These are phyloP conservation scores for Trametes villosa DNA, from an alignment of 768 basidiomycete genomes.

Conservation along the genomic window DNA sequence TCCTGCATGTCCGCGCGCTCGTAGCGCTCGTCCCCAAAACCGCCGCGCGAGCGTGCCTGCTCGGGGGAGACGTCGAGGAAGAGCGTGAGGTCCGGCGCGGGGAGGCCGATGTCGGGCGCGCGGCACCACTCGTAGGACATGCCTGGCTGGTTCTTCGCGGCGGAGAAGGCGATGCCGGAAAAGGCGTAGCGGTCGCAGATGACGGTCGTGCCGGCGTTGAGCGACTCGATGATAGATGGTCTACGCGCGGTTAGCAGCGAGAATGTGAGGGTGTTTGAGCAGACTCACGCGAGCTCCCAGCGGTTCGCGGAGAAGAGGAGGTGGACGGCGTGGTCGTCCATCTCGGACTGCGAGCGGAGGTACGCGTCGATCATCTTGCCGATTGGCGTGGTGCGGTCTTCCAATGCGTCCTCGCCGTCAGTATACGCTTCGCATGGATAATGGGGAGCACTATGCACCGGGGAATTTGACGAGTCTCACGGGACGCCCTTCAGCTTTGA, in stretches of 20 bases:
- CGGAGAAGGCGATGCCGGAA: conserved; percentile 92
- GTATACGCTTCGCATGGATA: neutral
- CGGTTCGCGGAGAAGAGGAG: conserved; percentile 96
- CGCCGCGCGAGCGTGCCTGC: conserved; percentile 67
- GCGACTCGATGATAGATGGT: conserved; percentile 59
- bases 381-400: conserved; percentile 90
- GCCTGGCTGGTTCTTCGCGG: conserved; percentile 40
- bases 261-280: neutral
- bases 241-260: conserved; percentile 37
- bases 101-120: conserved; percentile 84
- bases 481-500: conserved; percentile 49
- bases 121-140: conserved; percentile 84
- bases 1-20: conserved; percentile 80
- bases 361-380: conserved; percentile 95
- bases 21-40: conserved; percentile 87
- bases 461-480: conserved; percentile 85
- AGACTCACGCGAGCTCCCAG: conserved; percentile 87
- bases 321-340: conserved; percentile 92
- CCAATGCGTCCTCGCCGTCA: neutral
- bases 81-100: conserved; percentile 84
- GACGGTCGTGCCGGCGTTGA: conserved; percentile 69
- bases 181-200: conserved; percentile 96
- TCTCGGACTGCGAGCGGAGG: conserved; percentile 78
- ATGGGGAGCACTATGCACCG: conserved; percentile 51
- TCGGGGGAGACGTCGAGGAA: conserved; percentile 86